Percentiles rank a stretch among this genome's conserved stretches.
Conservation (phyloP, 1,139 yeast species). For the Scheffersomyces parashehatae region DNA sequence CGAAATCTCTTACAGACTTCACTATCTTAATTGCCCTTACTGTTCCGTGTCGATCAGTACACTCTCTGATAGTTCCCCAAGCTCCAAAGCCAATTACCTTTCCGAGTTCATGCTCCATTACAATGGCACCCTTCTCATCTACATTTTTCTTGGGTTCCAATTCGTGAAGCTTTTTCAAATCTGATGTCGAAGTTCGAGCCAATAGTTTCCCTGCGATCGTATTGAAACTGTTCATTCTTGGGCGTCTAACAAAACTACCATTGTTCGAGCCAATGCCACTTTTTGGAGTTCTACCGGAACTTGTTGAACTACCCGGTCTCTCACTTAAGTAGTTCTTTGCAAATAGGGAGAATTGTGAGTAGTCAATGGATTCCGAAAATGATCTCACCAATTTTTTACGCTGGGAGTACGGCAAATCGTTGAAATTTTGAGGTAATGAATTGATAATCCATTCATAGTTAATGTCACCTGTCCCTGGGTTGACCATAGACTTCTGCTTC, state of each 20-base stretch:
- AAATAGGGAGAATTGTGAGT: slow-evolving; percentile 45
- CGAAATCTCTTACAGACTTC: slow-evolving; percentile 46
- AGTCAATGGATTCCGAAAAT: slow-evolving; percentile 56
- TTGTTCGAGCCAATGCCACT: slow-evolving; percentile 22
- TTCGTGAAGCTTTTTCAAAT: slow-evolving; percentile 28
- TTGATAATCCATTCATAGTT: slow-evolving; percentile 40
- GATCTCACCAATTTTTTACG: slow-evolving; percentile 59
- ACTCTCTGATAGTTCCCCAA: slow-evolving; percentile 87
- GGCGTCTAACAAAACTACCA: slow-evolving; percentile 30
- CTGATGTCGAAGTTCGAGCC: slow-evolving; percentile 41
- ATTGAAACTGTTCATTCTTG: slow-evolving; percentile 34
- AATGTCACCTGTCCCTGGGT: slow-evolving; percentile 30
- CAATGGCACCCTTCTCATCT: slow-evolving; percentile 63
- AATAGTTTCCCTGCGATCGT: slow-evolving; percentile 46
- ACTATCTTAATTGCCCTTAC: slow-evolving; percentile 79
- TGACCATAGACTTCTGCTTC: slow-evolving; percentile 22
- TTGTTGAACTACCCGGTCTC: slow-evolving; percentile 13
- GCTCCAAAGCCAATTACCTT: slow-evolving; percentile 89
- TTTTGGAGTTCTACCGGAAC: slow-evolving; percentile 21
- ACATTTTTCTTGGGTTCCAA: slow-evolving; percentile 34
- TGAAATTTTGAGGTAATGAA: slow-evolving; percentile 60
- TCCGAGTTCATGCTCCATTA: slow-evolving; percentile 64
- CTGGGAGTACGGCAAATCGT: slow-evolving; percentile 68
- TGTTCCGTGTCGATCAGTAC: slow-evolving; percentile 44
- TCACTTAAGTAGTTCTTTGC: slow-evolving; percentile 35